phyloP scores from a whole-genome alignment of 176 grass and related monocot species.

The Bromus sterilis region DNA sequence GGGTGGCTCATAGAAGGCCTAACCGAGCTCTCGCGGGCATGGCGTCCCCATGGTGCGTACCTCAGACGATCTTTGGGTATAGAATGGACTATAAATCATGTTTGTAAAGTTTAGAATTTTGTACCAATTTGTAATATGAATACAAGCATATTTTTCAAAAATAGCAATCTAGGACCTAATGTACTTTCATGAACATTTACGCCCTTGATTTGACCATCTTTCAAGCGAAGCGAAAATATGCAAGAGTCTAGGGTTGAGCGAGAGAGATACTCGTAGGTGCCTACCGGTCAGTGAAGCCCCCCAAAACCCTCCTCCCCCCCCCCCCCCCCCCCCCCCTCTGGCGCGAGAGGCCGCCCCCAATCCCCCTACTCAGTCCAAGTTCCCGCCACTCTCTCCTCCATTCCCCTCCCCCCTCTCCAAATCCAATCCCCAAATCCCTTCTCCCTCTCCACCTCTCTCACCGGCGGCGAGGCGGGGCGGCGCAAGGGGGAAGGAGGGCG shows the following conservation, averaged over 20 bases:
- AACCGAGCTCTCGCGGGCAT: too few species aligned
- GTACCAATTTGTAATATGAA: too few species aligned
- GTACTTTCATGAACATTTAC: background rate
- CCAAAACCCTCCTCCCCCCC: background rate
- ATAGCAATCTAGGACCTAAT: too few species aligned
- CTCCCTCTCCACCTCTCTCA: background rate
- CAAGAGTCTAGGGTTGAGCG: background rate
- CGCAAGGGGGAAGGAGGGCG: background rate
- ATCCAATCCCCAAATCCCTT: constrained; percentile 11
- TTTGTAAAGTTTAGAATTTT: too few species aligned
- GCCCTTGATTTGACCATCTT: too few species aligned
- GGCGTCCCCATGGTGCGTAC: too few species aligned
- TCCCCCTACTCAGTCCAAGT: background rate
- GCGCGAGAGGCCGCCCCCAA: background rate
- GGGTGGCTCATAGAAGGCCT: too few species aligned
- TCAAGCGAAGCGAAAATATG: too few species aligned
- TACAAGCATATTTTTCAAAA: too few species aligned
- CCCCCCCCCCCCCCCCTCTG: background rate
- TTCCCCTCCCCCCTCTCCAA: background rate
- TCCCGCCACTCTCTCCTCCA: constrained; percentile 34
- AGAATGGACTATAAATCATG: too few species aligned
- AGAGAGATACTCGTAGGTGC: background rate
- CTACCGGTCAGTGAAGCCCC: background rate
- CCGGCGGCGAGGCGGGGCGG: background rate
- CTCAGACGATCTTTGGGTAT: too few species aligned